Percentiles rank a stretch among this genome's conserved stretches.
phyloP scores from a whole-genome alignment of 2,329 filamentous ascomycete genomes.

The Huntiella moniliformis region DNA sequence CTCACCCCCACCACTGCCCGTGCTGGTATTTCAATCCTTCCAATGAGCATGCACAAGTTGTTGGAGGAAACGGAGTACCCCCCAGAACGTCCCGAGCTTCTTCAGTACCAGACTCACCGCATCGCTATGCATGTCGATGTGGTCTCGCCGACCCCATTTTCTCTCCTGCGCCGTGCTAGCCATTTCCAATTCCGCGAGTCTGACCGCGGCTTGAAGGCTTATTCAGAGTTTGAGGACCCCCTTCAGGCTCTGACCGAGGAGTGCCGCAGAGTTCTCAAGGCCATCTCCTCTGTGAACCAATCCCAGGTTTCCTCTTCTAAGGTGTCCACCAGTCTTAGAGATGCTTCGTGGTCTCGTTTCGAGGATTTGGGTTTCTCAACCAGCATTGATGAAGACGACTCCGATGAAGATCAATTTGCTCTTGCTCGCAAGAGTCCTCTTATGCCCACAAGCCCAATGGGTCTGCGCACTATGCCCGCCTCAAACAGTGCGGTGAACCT shows the following conservation, averaged over 20 bases:
- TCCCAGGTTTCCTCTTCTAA: conserved; percentile 55
- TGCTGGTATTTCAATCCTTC: conserved; percentile 67
- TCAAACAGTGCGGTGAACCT: conserved; percentile 43
- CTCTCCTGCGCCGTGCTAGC: conserved; percentile 72
- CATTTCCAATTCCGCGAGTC: conserved; percentile 91
- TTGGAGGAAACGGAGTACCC: conserved; percentile 89
- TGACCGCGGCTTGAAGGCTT: conserved; percentile 66
- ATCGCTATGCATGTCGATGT: conserved; percentile 94
- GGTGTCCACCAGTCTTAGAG: conserved; percentile 52
- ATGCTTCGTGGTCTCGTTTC: conserved; percentile 92
- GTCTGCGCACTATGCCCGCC: conserved; percentile 45
- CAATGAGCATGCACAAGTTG: conserved; percentile 77
- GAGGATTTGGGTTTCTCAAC: conserved; percentile 84
- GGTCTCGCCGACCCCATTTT: conserved; percentile 86
- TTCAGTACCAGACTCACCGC: conserved; percentile 66
- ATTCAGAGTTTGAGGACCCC: conserved; percentile 78
- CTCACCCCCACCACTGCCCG: conserved; percentile 62
- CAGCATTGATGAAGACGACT: conserved; percentile 49
- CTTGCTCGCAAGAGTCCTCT: conserved; percentile 18
- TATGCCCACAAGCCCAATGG: conserved; percentile 15
- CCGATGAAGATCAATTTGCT: conserved; percentile 37
- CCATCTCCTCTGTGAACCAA: conserved; percentile 77
- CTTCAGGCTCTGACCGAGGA: conserved; percentile 79
- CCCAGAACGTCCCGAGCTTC: conserved; percentile 54
- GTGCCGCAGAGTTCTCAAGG: conserved; percentile 73